These are phyloP conservation scores for Malbranchea zuffiana DNA, from an alignment of 2,329 filamentous ascomycete genomes.

Conservation along the genomic window DNA sequence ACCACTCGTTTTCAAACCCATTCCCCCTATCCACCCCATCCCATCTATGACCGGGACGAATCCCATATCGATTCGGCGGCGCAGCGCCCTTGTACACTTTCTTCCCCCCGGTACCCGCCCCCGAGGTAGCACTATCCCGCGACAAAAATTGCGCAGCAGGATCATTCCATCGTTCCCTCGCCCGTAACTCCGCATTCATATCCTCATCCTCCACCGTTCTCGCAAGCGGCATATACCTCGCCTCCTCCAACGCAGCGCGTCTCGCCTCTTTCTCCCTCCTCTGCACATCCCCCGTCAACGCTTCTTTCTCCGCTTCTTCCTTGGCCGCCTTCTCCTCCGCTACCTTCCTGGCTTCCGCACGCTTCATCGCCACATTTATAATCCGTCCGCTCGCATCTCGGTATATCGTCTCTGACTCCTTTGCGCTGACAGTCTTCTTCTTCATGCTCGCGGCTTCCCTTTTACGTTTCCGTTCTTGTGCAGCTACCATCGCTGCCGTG, in stretches of 20 bases:
- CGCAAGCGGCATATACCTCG: slow-evolving; percentile 69
- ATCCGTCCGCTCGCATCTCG: slow-evolving; percentile 90
- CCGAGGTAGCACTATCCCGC: slow-evolving; percentile 56
- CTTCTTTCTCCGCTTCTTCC: slow-evolving; percentile 55
- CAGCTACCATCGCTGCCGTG: slow-evolving; percentile 59
- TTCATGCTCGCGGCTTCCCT: slow-evolving; percentile 30
- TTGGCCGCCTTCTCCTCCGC: slow-evolving; percentile 59
- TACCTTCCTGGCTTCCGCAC: slow-evolving; percentile 72
- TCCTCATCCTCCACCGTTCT: slow-evolving; percentile 72
- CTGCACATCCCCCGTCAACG: slow-evolving; percentile 78
- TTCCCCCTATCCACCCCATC: slow-evolving; percentile 92
- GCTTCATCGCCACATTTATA: slow-evolving; percentile 83
- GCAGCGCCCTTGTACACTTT: slow-evolving; percentile 69
- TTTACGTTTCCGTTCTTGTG: slow-evolving; percentile 46
- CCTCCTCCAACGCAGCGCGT: slow-evolving; percentile 62
- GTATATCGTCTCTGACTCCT: slow-evolving; percentile 40
- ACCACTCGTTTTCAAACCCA: slow-evolving; percentile 87
- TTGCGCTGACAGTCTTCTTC: slow-evolving; percentile 1
- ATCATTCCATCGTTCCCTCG: slow-evolving; percentile 77
- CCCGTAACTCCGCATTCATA: slow-evolving; percentile 73
- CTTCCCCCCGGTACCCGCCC: slow-evolving; percentile 40
- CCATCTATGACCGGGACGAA: slow-evolving; percentile 85
- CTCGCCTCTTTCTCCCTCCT: slow-evolving; percentile 53
- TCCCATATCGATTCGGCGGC: slow-evolving; percentile 86
- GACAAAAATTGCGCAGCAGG: slow-evolving; percentile 72